These are phyloP conservation scores for Croton laevigatus DNA, from an alignment of 441 rosid genomes.

Conservation along the genomic window DNA sequence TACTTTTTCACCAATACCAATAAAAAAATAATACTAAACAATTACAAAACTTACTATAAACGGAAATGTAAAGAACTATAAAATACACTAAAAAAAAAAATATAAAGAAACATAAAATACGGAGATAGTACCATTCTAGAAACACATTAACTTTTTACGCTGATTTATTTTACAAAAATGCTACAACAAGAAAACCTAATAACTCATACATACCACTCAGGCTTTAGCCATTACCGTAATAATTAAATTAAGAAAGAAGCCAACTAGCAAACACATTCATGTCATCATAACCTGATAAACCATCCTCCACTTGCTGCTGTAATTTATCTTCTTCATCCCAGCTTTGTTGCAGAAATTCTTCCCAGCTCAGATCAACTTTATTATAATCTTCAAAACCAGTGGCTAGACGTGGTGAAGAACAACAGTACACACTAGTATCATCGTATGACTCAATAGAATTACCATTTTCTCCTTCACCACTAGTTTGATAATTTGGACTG, in stretches of 20 bases:
- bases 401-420: constrained; percentile 21
- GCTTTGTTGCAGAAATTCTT: constrained; percentile 22
- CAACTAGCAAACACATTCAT: constrained; percentile 51
- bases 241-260: constrained; percentile 48
- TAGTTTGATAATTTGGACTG: not conserved
- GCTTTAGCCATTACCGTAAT: not conserved
- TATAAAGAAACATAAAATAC: no score
- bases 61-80: no score
- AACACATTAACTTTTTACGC: no score
- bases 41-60: no score
- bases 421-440: constrained; percentile 17
- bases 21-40: no score
- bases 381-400: constrained; percentile 30
- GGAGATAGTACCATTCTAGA: no score
- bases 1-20: no score
- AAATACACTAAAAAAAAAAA: no score
- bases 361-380: constrained; percentile 50
- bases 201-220: no score
- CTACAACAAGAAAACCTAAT: no score
- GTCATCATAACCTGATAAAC: constrained; percentile 29
- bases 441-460: constrained; percentile 6
- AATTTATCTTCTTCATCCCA: constrained; percentile 17
- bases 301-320: constrained; percentile 28
- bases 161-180: no score
- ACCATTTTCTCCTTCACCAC: constrained; percentile 4